Percentiles rank a stretch among this genome's conserved stretches.
phyloP scores from a whole-genome alignment of 768 basidiomycete species.

The Calocybe cyanea region DNA sequence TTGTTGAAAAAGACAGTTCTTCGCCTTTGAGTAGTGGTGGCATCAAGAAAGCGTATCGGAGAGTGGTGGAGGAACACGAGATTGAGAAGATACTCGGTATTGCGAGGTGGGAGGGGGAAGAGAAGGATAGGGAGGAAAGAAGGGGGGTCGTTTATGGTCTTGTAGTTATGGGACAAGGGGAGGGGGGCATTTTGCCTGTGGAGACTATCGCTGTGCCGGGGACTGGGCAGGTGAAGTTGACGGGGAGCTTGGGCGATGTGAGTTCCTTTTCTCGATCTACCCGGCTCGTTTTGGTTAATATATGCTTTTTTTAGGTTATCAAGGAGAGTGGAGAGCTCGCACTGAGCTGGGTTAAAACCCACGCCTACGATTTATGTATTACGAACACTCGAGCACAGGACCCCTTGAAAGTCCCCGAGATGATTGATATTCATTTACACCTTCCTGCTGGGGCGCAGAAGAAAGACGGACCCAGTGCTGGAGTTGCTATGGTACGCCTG shows the following conservation, averaged over 20 bases:
- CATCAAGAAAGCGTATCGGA: slow-evolving; percentile 43
- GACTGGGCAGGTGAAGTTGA: slow-evolving; percentile 66
- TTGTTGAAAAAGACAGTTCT: slow-evolving; percentile 14
- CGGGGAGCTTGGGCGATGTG: slow-evolving; percentile 81
- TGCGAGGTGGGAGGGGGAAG: slow-evolving; percentile 76
- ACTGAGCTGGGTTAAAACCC: slow-evolving; percentile 87
- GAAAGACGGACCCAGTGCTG: slow-evolving; percentile 93
- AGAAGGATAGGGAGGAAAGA: slow-evolving; percentile 68
- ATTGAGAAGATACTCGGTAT: slow-evolving; percentile 84
- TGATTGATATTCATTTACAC: slow-evolving; percentile 84
- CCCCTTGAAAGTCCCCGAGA: slow-evolving; percentile 67
- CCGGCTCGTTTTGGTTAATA: background rate
- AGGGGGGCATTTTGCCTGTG: slow-evolving; percentile 81
- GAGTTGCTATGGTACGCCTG: slow-evolving; percentile 72
- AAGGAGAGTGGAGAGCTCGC: slow-evolving; percentile 90
- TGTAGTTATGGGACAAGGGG: slow-evolving; percentile 85
- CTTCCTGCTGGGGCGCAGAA: slow-evolving; percentile 87
- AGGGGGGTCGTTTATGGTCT: slow-evolving; percentile 81
- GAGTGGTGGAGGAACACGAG: slow-evolving; percentile 61
- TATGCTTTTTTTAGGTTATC: slow-evolving; percentile 53
- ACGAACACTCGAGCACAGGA: slow-evolving; percentile 68
- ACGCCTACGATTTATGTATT: slow-evolving; percentile 77
- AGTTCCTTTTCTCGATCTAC: slow-evolving; percentile 13
- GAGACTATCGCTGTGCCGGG: slow-evolving; percentile 83
- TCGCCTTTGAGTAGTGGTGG: no score